Percentiles rank a stretch among this genome's conserved stretches.
Conservation (phyloP, 306 rosid species). For the Quillaja saponaria region DNA sequence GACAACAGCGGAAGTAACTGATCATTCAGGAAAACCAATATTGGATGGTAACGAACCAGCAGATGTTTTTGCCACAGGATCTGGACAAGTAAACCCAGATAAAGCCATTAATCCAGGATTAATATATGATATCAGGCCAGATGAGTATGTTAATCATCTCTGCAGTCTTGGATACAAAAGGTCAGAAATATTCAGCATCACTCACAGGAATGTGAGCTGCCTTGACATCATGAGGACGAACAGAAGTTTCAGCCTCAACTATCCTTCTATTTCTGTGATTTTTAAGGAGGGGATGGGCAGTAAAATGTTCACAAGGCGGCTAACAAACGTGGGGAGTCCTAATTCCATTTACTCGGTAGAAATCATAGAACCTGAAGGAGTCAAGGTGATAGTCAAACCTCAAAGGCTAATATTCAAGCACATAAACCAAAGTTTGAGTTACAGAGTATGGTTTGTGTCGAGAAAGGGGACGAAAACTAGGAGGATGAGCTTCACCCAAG, state of each 20-base stretch:
- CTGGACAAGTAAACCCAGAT: constrained; percentile 77
- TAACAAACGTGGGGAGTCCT: constrained; percentile 75
- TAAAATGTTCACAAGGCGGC: constrained; percentile 49
- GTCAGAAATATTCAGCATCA: constrained; percentile 62
- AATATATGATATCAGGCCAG: constrained; percentile 68
- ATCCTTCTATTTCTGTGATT: constrained; percentile 68
- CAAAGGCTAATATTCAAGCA: constrained; percentile 44
- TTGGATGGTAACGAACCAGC: constrained; percentile 73
- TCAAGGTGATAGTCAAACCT: constrained; percentile 72
- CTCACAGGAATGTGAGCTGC: constrained; percentile 80
- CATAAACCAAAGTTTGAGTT: constrained; percentile 59
- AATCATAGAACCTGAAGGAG: constrained; percentile 67
- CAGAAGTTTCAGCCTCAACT: constrained; percentile 79
- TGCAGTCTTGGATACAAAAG: constrained; percentile 77
- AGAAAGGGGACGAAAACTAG: constrained; percentile 44
- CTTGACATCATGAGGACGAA: constrained; percentile 44
- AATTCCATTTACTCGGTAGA: constrained; percentile 71
- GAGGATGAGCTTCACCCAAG: constrained; percentile 45
- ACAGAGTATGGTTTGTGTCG: constrained; percentile 60
- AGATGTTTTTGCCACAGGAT: constrained; percentile 61
- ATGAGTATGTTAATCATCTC: constrained; percentile 67
- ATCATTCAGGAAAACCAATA: constrained; percentile 67
- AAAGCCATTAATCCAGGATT: constrained; percentile 76
- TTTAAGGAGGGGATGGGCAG: constrained; percentile 53
- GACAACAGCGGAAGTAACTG: constrained; percentile 72